These are phyloP conservation scores for Biscogniauxia mediterranea DNA, from an alignment of 2,329 filamentous ascomycete genomes.

Conservation along the genomic window DNA sequence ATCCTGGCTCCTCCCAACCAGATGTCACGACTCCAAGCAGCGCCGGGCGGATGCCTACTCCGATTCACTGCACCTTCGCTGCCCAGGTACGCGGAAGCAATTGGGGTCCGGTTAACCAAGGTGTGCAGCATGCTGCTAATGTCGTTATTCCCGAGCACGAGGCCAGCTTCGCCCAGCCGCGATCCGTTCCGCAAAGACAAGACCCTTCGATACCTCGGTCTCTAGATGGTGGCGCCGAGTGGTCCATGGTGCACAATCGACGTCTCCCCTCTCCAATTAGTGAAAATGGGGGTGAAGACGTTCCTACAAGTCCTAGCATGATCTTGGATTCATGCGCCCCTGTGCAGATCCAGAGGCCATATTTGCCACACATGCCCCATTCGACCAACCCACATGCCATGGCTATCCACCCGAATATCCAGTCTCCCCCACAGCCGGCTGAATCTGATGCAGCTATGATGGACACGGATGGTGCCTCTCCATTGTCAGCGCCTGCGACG, in stretches of 20 bases:
- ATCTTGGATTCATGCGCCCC: conserved; percentile 34
- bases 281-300: conserved; percentile 50
- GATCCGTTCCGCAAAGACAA: conserved; percentile 34
- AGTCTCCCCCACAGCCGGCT: conserved; percentile 22
- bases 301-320: conserved; percentile 38
- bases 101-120: conserved; percentile 40
- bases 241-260: conserved; percentile 52
- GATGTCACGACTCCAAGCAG: conserved; percentile 33
- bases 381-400: conserved; percentile 35
- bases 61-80: conserved; percentile 58
- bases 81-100: conserved; percentile 54
- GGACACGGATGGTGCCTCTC: conserved; percentile 33
- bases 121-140: conserved; percentile 32
- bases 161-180: conserved; percentile 15
- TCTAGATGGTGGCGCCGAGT: conserved; percentile 45
- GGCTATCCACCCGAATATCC: conserved; percentile 38
- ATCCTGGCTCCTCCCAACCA: conserved; percentile 32
- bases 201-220: conserved; percentile 49
- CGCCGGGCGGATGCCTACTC: conserved; percentile 54
- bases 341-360: conserved; percentile 34
- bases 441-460: conserved; percentile 34
- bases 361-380: conserved; percentile 35
- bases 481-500: conserved; percentile 35
- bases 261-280: conserved; percentile 60
- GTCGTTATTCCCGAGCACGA: conserved; percentile 38